These are phyloP conservation scores for Mucor indicus DNA, from an alignment of 371 early-diverging fungal species.

Conservation along the genomic window DNA sequence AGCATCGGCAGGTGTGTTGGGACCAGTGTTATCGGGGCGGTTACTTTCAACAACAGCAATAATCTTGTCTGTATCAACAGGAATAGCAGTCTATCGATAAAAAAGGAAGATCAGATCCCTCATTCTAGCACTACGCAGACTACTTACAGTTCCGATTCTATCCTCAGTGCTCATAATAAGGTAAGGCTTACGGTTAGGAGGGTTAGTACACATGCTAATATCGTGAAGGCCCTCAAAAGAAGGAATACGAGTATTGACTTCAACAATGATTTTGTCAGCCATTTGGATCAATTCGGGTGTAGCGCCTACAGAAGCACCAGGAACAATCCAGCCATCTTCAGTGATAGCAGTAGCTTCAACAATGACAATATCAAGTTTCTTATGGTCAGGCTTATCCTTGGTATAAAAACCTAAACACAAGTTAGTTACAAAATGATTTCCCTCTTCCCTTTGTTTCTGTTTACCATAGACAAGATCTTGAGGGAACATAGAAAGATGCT, in stretches of 20 bases:
- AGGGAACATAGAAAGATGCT: constrained; percentile 57
- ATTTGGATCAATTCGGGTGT: constrained; percentile 52
- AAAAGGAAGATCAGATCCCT: not conserved
- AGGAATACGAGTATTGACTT: constrained; percentile 54
- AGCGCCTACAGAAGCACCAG: constrained; percentile 56
- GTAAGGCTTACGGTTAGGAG: constrained; percentile 51
- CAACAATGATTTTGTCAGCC: constrained; percentile 53
- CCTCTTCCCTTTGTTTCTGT: not conserved
- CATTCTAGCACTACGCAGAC: not conserved
- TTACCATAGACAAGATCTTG: constrained; percentile 51
- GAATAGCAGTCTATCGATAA: constrained; percentile 37
- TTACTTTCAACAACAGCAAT: constrained; percentile 49
- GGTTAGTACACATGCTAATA: constrained; percentile 33
- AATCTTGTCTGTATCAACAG: constrained; percentile 47
- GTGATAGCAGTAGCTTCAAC: constrained; percentile 57
- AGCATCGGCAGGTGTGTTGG: constrained; percentile 39
- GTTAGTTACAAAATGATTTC: not conserved
- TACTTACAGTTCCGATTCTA: constrained; percentile 46
- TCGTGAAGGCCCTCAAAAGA: constrained; percentile 56
- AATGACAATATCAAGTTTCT: constrained; percentile 49
- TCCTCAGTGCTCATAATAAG: constrained; percentile 49
- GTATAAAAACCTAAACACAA: constrained; percentile 35
- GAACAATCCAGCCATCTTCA: constrained; percentile 53
- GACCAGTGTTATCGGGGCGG: constrained; percentile 48
- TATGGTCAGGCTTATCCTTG: constrained; percentile 39